Evolutionary conservation across 495 filamentous ascomycete genomes (phyloP), one percentile per base, ranked within the genome.

Genomic region (Penicillium longicatenatum): DNA sequence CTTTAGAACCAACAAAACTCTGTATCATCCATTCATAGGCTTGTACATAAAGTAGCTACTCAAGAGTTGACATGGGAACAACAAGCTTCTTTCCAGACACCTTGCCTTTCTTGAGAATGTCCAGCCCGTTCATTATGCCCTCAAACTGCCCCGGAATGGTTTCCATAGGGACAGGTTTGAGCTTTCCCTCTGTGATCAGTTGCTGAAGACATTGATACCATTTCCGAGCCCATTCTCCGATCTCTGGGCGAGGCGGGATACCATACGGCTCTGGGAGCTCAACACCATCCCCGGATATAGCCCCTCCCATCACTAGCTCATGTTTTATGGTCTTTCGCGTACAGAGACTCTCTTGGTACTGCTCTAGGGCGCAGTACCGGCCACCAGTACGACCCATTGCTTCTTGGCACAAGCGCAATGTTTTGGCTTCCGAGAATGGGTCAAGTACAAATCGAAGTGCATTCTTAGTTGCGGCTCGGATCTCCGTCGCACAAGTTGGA

Each of bases 371-470:
- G 21, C 65, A 65, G 54, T 82, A 82, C 7, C 61, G 52, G 0
- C 79, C 80, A 4, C 80, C 80, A 3, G 64, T 66, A 2, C 75
- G 61, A 0, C 74, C 75, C 3, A 82, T 69, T 8, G 70, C 65
- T 4, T 57, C 63, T 43, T 78, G 73, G 60, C 79, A 81, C 20
- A 75, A n/a, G 1, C 60, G 48, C 39, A 72, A 67, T 2, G 74
- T 71, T n/a, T 60, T 59, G 3, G 64, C 55, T 16, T 74, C 71
- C 7, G 70, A 55, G 51, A 82, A 73, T 19, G 65, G 69, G 59
- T 82, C 80, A 1, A 82, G 62, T 0, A 64, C 75, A 49, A 73
- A 71, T 9, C 62, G 50, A 10, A 82, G 71, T 2, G 43, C 29
- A 46, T 73, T 73, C 37, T 70, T 65, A 5, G 76, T 79, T 10